Percentiles rank a stretch among this genome's conserved stretches.
Evolutionary conservation across 108 stramenopile genomes (phyloP).

Genomic region (Pseudonitzschia delicatissima): DNA sequence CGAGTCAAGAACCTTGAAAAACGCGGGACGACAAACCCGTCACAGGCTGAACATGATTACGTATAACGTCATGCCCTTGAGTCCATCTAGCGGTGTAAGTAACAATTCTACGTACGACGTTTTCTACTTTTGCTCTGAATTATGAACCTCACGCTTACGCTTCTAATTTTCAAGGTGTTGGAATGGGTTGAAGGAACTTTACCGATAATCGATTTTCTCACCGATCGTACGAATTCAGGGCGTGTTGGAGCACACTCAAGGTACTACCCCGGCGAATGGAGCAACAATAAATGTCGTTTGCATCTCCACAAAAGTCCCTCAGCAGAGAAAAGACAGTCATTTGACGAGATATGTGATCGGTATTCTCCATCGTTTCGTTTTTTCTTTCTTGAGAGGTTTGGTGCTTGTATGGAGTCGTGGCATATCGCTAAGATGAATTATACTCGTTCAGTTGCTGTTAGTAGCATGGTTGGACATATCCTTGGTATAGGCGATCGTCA

Average conservation of each 20-base stretch:
- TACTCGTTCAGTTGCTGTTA: conserved; percentile 92
- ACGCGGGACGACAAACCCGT: conserved; percentile 9
- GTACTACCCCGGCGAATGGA: conserved; percentile 89
- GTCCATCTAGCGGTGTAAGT: conserved; percentile 85
- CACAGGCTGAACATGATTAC: conserved; percentile 69
- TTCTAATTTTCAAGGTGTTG: conserved; percentile 12
- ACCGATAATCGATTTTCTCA: conserved; percentile 65
- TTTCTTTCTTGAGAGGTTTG: conserved; percentile 94
- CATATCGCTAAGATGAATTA: conserved; percentile 81
- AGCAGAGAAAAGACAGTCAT: conserved; percentile 46
- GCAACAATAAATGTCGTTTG: conserved; percentile 45
- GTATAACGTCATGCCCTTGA: conserved; percentile 87
- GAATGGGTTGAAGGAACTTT: conserved; percentile 93
- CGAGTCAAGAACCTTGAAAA: background rate
- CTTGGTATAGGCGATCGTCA: conserved; percentile 99
- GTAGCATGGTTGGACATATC: conserved; percentile 95
- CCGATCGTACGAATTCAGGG: conserved; percentile 4
- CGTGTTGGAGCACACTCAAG: conserved; percentile 32
- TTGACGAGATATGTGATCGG: conserved; percentile 59
- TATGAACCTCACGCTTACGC: background rate
- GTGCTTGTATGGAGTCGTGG: conserved; percentile 81
- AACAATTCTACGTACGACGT: background rate
- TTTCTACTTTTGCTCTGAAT: background rate
- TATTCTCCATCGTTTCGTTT: conserved; percentile 93
- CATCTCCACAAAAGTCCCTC: conserved; percentile 41